Base-by-base conservation (phyloP, 2,329 filamentous ascomycete species). In the Neonectria magnoliae region DNA sequence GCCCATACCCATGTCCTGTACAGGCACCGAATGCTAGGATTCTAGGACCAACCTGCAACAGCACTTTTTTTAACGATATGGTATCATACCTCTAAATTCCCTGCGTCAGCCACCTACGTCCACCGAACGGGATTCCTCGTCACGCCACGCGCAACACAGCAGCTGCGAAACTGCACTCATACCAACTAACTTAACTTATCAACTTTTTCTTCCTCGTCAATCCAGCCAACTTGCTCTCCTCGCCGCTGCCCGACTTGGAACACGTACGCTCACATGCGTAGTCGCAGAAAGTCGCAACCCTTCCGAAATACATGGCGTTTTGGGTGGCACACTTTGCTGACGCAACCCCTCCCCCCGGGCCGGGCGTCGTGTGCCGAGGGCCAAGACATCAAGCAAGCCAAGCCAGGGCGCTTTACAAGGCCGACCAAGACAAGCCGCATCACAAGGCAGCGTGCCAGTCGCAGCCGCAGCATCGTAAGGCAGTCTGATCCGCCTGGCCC, bases 81-180 rank as follows among this genome's bases (percentile, higher is more conserved):
- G 52, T 57, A 14, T 52, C 53, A 57, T 56, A 20, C 45, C 38
- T 48, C 16, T 20, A 51, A 42, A 51, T 51, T 31, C 29, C 47
- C 27, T 27, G 29, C 48, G 4, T 51, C 29, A 20, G 27, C 10
- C 25, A 50, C 27, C 47, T 27, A 27, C 27, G 47, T 42, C n/a
- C 27, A 29, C 31, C 31, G 13, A 5, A 16, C 31, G 36, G n/a
- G 16, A 18, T n/a, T 36, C 31, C 44, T 33, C 52, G 5, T 53
- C 51, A 18, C 45, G 29, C 60, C 48, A 57, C 48, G 29, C 60
- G 54, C 54, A 57, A 62, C 38, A 62, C 16, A 62, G 60, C 47
- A 62, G 60, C 60, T 62, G 54, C 54, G 33, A 45, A 33, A 10
- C 7, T 9, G 45, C 48, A 36, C 31, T 20, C 36, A 38, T 38